phyloP scores from a whole-genome alignment of 495 filamentous ascomycete genomes.

The Penicillium argentinense region DNA sequence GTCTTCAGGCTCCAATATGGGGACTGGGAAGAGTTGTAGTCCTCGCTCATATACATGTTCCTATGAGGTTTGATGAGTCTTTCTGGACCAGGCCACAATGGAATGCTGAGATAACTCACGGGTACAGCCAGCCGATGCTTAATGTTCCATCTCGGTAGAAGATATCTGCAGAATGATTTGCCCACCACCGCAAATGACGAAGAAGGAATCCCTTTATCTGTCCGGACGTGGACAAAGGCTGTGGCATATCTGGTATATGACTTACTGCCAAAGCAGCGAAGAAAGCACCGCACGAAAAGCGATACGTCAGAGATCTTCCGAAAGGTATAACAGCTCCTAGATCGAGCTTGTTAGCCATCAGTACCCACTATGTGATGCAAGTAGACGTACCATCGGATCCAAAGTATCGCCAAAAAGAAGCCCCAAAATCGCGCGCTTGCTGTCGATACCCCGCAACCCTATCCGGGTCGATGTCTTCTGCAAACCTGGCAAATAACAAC shows the following conservation, averaged over 20 bases:
- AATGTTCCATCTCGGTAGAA: conserved; percentile 56
- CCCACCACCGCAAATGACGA: conserved; percentile 73
- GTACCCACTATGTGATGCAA: neutral
- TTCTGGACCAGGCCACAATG: no score
- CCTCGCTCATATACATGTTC: conserved; percentile 73
- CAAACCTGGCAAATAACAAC: conserved; percentile 17
- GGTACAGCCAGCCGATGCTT: conserved; percentile 72
- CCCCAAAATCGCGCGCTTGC: conserved; percentile 58
- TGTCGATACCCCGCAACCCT: conserved; percentile 63
- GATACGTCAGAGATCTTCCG: conserved; percentile 70
- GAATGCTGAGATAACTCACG: no score
- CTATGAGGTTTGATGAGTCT: neutral
- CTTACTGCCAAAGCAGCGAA: conserved; percentile 71
- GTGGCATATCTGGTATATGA: conserved; percentile 46
- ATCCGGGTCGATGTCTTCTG: conserved; percentile 10
- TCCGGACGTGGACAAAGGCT: conserved; percentile 57
- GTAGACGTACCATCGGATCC: conserved; percentile 12
- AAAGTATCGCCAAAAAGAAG: conserved; percentile 68
- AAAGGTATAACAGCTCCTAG: conserved; percentile 56
- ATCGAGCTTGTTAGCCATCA: neutral
- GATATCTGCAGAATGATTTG: conserved; percentile 62
- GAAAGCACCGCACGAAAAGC: conserved; percentile 74
- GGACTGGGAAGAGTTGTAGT: conserved; percentile 70
- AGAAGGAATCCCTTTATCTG: conserved; percentile 70
- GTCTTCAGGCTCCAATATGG: conserved; percentile 74